These are phyloP conservation scores for Diddensiella caesifluorescens DNA, from an alignment of 805 yeast genomes.

Conservation along the genomic window DNA sequence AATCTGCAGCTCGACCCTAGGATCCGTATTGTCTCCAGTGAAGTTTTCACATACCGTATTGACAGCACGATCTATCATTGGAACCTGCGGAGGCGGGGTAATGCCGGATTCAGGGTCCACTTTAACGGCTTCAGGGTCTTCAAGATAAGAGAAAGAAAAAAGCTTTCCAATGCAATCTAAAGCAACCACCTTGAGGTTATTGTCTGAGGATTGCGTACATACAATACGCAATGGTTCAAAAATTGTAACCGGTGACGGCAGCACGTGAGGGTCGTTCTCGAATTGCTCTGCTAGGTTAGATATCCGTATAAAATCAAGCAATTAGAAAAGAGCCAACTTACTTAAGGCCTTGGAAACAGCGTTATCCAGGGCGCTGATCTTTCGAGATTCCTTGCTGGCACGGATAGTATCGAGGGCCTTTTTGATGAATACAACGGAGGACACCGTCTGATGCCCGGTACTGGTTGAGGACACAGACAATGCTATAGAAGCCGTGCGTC, in stretches of 20 bases:
- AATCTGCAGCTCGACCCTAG: constrained; percentile 83
- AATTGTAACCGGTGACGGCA: constrained; percentile 47
- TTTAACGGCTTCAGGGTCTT: constrained; percentile 28
- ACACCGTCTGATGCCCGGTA: constrained; percentile 27
- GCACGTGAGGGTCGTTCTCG: constrained; percentile 24
- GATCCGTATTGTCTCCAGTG: constrained; percentile 89
- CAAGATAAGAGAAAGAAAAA: constrained; percentile 79
- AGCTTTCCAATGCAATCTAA: constrained; percentile 83
- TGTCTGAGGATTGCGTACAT: constrained; percentile 57
- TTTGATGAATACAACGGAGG: constrained; percentile 44
- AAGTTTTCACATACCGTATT: constrained; percentile 80
- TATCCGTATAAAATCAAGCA: neutral
- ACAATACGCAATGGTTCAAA: constrained; percentile 75
- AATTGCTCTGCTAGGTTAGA: constrained; percentile 24
- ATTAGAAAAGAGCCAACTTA: constrained; percentile 13
- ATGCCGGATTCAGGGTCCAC: constrained; percentile 38
- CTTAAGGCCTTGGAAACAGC: constrained; percentile 34
- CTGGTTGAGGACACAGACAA: constrained; percentile 24
- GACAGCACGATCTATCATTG: constrained; percentile 74
- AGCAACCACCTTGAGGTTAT: constrained; percentile 64
- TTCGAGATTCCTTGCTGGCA: constrained; percentile 55
- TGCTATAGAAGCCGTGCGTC: constrained; percentile 25
- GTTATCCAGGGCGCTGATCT: constrained; percentile 36
- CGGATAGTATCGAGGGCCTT: constrained; percentile 55
- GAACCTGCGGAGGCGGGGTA: constrained; percentile 49